Conservation (phyloP, 345 rosid genomes). For the Hibiscus syriacus region DNA sequence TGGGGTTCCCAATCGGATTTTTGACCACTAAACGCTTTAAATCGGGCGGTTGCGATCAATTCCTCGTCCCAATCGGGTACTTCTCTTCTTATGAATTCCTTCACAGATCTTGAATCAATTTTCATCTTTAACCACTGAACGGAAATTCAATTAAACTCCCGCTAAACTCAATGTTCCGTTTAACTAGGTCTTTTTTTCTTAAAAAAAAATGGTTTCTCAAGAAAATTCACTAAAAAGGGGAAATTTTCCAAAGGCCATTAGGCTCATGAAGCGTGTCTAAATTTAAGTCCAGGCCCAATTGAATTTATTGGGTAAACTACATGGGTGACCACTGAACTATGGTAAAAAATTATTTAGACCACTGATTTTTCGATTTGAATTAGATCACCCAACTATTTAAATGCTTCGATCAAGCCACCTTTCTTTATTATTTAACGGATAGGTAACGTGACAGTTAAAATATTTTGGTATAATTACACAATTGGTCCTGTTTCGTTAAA, state of each 20-base stretch:
- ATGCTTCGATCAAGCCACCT: too few relatives aligned
- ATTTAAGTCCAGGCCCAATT: not conserved
- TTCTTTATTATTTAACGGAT: too few relatives aligned
- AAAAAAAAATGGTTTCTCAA: not conserved
- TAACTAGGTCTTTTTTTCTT: not conserved
- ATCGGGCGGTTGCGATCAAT: conserved; percentile 57
- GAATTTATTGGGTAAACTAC: too few relatives aligned
- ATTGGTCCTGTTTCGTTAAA: too few relatives aligned
- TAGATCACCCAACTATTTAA: too few relatives aligned
- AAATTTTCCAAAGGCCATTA: not conserved
- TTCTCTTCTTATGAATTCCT: conserved; percentile 49
- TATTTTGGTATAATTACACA: too few relatives aligned
- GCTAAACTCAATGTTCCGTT: not conserved
- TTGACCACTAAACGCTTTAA: conserved; percentile 87
- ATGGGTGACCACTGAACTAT: too few relatives aligned
- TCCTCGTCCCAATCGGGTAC: conserved; percentile 87
- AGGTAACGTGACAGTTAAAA: too few relatives aligned
- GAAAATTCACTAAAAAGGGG: not conserved
- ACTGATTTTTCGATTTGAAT: too few relatives aligned
- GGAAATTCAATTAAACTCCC: conserved; percentile 7
- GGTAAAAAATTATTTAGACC: too few relatives aligned
- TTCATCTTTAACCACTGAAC: not conserved
- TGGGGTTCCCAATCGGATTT: conserved; percentile 83
- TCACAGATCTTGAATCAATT: conserved; percentile 37
- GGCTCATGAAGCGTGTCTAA: not conserved